Evolutionary conservation across 352 stramenopile genomes (phyloP).

Genomic region (Aphanomyces stellatus): DNA sequence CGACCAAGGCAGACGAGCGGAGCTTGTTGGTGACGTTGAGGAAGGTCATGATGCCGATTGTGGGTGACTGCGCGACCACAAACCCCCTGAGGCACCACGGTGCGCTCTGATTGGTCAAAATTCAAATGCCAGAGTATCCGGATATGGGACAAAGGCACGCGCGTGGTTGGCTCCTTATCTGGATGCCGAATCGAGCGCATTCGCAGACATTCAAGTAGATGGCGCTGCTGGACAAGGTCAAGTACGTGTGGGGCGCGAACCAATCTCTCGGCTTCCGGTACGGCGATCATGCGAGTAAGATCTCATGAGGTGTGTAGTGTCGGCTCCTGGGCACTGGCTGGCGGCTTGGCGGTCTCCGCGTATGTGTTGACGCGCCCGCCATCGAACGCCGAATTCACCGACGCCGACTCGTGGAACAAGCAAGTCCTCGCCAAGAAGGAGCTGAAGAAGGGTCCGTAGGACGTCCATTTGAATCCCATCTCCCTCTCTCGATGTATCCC

Average conservation of each 20-base stretch:
- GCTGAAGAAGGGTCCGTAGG: neutral
- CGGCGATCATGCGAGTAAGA: no score
- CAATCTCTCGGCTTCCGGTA: neutral
- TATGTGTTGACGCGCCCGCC: neutral
- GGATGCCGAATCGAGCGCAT: neutral
- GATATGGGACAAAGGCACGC: neutral
- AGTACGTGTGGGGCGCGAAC: neutral
- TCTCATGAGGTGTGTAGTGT: neutral
- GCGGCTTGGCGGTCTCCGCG: neutral
- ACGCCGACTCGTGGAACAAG: constrained; percentile 4
- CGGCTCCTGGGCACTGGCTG: neutral
- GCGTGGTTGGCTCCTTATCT: neutral
- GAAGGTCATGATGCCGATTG: neutral
- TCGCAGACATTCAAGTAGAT: neutral
- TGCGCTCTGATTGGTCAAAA: neutral
- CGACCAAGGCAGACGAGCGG: neutral
- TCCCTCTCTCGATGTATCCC: no score
- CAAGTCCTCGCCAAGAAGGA: neutral
- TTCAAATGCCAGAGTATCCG: neutral
- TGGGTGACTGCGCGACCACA: neutral
- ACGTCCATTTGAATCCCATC: neutral
- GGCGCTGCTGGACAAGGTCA: neutral
- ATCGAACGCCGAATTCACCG: neutral
- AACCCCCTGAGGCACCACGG: neutral
- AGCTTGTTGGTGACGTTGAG: neutral